phyloP scores from a whole-genome alignment of 305 asterid species.

The Coffea humblotiana region DNA sequence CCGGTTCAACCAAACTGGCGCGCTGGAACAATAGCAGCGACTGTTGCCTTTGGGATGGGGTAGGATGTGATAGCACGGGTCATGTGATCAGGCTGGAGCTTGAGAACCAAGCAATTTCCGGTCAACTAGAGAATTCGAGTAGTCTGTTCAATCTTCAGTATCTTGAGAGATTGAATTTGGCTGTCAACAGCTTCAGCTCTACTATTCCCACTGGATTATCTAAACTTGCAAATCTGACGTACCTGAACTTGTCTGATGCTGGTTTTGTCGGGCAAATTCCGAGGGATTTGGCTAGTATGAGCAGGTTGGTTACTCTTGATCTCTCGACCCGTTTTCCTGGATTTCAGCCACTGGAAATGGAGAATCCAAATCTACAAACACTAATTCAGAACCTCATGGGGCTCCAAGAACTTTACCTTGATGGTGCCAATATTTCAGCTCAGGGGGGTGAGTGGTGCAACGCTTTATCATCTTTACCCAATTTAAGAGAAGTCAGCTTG shows the following conservation, averaged over 20 bases:
- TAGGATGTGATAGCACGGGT: slow-evolving; percentile 50
- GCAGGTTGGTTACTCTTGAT: slow-evolving; percentile 17
- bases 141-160: slow-evolving; percentile 21
- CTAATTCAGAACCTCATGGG: slow-evolving; percentile 7
- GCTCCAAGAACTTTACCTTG: slow-evolving; percentile 13
- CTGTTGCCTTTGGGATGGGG: slow-evolving; percentile 55
- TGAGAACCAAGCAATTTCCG: slow-evolving; percentile 31
- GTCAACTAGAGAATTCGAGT: slow-evolving; percentile 39
- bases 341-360: not conserved
- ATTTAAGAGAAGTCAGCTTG: slow-evolving; percentile 15
- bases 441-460: slow-evolving; percentile 16
- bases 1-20: slow-evolving; percentile 19
- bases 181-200: slow-evolving; percentile 43
- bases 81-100: slow-evolving; percentile 49
- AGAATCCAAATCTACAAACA: slow-evolving; percentile 7
- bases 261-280: slow-evolving; percentile 65
- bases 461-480: slow-evolving; percentile 16
- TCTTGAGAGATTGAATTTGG: slow-evolving; percentile 57
- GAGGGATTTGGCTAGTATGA: slow-evolving; percentile 17
- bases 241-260: slow-evolving; percentile 58
- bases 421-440: slow-evolving; percentile 14
- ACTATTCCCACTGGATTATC: slow-evolving; percentile 45
- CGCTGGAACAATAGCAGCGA: slow-evolving; percentile 22
- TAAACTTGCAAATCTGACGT: slow-evolving; percentile 39
- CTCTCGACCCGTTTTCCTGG: not conserved